Base-by-base conservation (phyloP, 148 eudicot species). In the Cornus florida region DNA sequence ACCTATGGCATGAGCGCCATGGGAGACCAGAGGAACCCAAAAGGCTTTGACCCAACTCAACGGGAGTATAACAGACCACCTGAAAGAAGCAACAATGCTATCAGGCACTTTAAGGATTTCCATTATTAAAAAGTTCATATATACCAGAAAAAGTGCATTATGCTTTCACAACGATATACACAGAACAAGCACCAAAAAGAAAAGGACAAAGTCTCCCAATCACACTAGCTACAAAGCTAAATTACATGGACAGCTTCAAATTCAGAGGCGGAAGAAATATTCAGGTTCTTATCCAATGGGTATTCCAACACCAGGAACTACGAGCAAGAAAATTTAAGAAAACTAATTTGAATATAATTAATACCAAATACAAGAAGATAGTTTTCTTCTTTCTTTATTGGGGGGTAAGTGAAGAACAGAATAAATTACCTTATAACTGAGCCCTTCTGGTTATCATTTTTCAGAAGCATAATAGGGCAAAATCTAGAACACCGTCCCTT, bases 21-120 rank as follows among this genome's bases (percentile, higher is more conserved):
- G 77, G 75, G 95, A 89, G 46, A 93, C 76, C 7, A 96, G 85
- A 70, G 91, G 78, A 75, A 79, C 81, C 99, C 99, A 96, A 84
- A 96, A 96, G 74, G 88, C 86, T 82, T 91, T 96, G 68, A 90
- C 89, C 99, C 98, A 93, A 78, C 91, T 86, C 39, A 93, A 66
- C 20, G 99, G 99, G 38, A 95, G 91, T 76, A 95, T 87, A 76
- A 95, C 87, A 66, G 98, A 90, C 91, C 92, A 95, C 77, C 99
- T 95, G 91, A 73, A 83, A 83, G 31, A 68, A 32, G 7, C 9
- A 72, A 67, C 60, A 72, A 64, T 20, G 12, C 60, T 65, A 72
- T 82, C 33, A 78, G 73, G 38, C 60, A 65, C 59, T 59, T 2
- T 11, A 17, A 41, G 13, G 22, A 69, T 9, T 35, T 43, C 48